A percentile compares a stretch with the other conserved stretches of the same genome.
Evolutionary conservation across 2,329 filamentous ascomycete species (phyloP).

Genomic region (Nothophaeocryptopus gaeumannii): DNA sequence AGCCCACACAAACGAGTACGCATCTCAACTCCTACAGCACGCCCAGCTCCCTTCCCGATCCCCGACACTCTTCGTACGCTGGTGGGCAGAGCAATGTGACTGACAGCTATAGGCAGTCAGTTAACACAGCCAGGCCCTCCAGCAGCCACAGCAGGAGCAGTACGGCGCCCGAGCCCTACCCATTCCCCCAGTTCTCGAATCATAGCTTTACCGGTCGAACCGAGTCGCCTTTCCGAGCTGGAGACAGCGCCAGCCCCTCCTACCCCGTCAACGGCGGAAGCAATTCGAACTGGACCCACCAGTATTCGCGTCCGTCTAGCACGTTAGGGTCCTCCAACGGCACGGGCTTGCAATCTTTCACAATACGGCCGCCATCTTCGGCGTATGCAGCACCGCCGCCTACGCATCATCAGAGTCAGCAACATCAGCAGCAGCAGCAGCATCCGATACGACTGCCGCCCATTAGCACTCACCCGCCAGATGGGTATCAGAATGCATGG

Average conservation of each 20-base stretch:
- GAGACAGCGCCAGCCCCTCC: slow-evolving; percentile 13
- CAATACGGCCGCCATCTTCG: slow-evolving; percentile 11
- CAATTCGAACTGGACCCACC: slow-evolving; percentile 1
- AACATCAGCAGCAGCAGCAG: slow-evolving; percentile 6
- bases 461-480: slow-evolving; percentile 9
- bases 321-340: slow-evolving; percentile 6
- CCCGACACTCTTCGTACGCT: slow-evolving; percentile 18
- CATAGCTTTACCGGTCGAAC: slow-evolving; percentile 6
- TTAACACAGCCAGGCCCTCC: slow-evolving; percentile 20
- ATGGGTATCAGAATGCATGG: slow-evolving; percentile 12
- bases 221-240: slow-evolving; percentile 10
- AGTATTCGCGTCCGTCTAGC: slow-evolving; percentile 12
- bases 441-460: slow-evolving; percentile 11
- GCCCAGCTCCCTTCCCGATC: slow-evolving; percentile 26
- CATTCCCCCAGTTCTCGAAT: slow-evolving; percentile 3
- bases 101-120: slow-evolving; percentile 27
- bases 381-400: slow-evolving; percentile 2
- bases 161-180: slow-evolving; percentile 8
- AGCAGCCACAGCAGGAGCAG: slow-evolving; percentile 19
- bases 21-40: slow-evolving; percentile 22
- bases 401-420: neutral
- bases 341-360: slow-evolving; percentile 6
- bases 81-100: slow-evolving; percentile 16
- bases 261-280: slow-evolving; percentile 8
- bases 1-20: slow-evolving; percentile 28